Conservation (phyloP, 305 asterid genomes). For the Fraxinus nigra region DNA sequence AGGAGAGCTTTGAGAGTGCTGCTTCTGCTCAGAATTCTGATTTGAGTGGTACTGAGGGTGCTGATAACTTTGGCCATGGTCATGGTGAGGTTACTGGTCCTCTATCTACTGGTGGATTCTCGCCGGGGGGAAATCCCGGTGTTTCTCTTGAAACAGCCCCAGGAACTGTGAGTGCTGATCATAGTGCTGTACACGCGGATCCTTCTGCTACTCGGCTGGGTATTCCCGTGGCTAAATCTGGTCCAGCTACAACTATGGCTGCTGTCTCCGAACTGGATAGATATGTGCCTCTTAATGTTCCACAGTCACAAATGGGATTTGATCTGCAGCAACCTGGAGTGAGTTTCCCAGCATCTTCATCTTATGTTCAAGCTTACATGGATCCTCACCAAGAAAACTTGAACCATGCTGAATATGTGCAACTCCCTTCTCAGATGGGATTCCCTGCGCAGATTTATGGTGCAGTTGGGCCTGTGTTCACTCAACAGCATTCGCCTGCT, state of each 20-base stretch:
- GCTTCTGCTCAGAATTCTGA: constrained; percentile 69
- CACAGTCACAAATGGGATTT: constrained; percentile 33
- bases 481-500: constrained; percentile 48
- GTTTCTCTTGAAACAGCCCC: constrained; percentile 42
- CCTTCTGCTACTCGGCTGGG: constrained; percentile 37
- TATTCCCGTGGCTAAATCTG: constrained; percentile 41
- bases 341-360: constrained; percentile 48
- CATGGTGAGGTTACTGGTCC: constrained; percentile 46
- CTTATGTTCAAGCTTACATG: constrained; percentile 47
- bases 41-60: constrained; percentile 56
- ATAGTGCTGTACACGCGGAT: constrained; percentile 30
- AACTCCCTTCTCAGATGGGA: constrained; percentile 57
- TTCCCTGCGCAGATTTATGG: constrained; percentile 60
- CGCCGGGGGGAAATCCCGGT: constrained; percentile 43
- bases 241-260: constrained; percentile 32
- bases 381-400: constrained; percentile 57
- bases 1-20: constrained; percentile 70
- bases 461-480: constrained; percentile 41
- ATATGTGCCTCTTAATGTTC: constrained; percentile 40
- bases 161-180: constrained; percentile 33
- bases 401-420: constrained; percentile 52
- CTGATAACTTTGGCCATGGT: constrained; percentile 44
- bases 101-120: constrained; percentile 42
- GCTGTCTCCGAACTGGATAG: constrained; percentile 47
- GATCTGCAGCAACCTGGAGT: constrained; percentile 40